Evolutionary conservation across 768 basidiomycete genomes (phyloP), one percentile per base, ranked within the genome.

Genomic region (Mycena sanguinolenta): DNA sequence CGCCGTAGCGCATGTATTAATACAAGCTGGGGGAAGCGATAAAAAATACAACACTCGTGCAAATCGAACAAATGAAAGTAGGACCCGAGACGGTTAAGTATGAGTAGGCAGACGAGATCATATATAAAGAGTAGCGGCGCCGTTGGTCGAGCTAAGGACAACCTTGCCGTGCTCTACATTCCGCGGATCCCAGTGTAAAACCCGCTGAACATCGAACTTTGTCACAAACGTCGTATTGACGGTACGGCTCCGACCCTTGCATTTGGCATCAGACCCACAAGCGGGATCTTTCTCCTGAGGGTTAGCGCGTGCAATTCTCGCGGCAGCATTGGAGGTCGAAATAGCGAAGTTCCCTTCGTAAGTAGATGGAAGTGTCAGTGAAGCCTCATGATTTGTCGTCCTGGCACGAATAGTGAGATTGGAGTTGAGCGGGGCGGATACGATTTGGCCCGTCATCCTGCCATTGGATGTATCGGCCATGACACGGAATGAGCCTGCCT

Each of bases 311-410:
- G 65, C 50, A 21, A 85, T 74, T 10, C 28, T 14, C 21, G 70
- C 73, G 0, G 59, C 16, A 19, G 76, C 73, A 69, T 79, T 67
- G 32, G 79, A 59, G 1, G 79, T 80, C 34, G 59, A 55, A 36
- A 83, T 62, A n/a, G 67, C 67, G 75, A 85, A 85, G 9, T 58
- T 64, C 36, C 87, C 86, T 65, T 88, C 87, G 68, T 80, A 88
- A 2, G 83, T 80, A 28, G 73, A 60, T 57, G 82, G 79, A 5
- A 86, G 77, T 44, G 63, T 57, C 0, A 80, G 75, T 19, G 70
- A 62, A 13, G 79, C 76, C 1, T 25, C 66, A 8, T 77, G 68
- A 16, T 82, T 79, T 2, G 76, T 75, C 39, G 85, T 79, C 32
- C 55, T 65, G n/a, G 75, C 81, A 1, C 58, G 58, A 30, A 83